Percentiles rank a stretch among this genome's conserved stretches.
These are phyloP conservation scores for Thymus quinquecostatus DNA, from an alignment of 257 asterid species.

Conservation along the genomic window DNA sequence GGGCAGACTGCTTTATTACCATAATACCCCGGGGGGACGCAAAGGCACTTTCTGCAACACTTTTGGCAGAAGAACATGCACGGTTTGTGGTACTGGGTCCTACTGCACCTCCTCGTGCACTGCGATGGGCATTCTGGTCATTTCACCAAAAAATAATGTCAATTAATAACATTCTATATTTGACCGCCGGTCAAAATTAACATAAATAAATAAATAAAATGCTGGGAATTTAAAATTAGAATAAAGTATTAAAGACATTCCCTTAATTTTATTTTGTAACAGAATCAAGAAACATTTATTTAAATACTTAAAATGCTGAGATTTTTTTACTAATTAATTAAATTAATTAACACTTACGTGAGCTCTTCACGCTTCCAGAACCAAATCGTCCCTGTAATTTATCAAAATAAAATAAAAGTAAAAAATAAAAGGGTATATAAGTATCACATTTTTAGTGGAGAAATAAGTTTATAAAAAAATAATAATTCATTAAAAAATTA, in stretches of 20 bases:
- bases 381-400: constrained; percentile 40
- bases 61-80: constrained; percentile 89
- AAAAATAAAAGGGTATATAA: not conserved
- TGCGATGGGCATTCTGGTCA: constrained; percentile 74
- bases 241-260: not conserved
- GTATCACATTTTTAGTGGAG: not conserved
- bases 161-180: not conserved
- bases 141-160: not conserved
- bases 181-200: constrained; percentile 28
- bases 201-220: too few relatives aligned
- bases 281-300: too few relatives aligned
- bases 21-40: constrained; percentile 85
- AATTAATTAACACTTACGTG: constrained; percentile 46
- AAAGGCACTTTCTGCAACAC: constrained; percentile 74
- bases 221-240: not conserved
- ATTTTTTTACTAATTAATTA: not conserved
- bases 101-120: constrained; percentile 65
- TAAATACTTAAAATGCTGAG: not conserved
- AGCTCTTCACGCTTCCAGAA: constrained; percentile 51
- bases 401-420: not conserved
- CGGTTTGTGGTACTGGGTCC: constrained; percentile 69
- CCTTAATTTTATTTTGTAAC: not conserved
- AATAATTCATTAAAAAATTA: not conserved
- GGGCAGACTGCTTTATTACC: constrained; percentile 83
- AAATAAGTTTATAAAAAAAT: too few relatives aligned